phyloP scores from a whole-genome alignment of 2,329 filamentous ascomycete genomes.

The Metarhizium album region DNA sequence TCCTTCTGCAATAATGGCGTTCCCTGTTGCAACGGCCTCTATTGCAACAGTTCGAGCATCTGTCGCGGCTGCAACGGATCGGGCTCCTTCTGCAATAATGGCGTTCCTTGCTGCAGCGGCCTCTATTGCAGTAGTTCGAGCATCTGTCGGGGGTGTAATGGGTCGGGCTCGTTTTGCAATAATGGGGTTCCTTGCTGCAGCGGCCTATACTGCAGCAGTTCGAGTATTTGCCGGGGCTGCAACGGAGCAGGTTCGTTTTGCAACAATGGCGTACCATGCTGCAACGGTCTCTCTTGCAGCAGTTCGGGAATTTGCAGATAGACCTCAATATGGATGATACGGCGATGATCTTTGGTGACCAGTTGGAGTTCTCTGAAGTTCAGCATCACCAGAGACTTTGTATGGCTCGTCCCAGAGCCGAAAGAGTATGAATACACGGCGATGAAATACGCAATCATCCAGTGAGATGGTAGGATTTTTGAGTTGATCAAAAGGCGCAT shows the following conservation, averaged over 20 bases:
- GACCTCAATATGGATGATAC: too few species aligned
- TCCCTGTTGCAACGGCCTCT: constrained; percentile 3
- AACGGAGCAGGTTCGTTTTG: constrained; percentile 5
- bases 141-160: constrained; percentile 4
- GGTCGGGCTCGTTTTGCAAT: constrained; percentile 6
- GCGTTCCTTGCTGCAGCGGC: constrained; percentile 5
- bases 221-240: constrained; percentile 1
- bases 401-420: too few species aligned
- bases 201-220: constrained; percentile 5
- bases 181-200: constrained; percentile 7
- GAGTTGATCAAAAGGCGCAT: too few species aligned
- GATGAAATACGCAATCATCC: too few species aligned
- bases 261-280: constrained; percentile 6
- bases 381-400: too few species aligned
- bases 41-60: constrained; percentile 4
- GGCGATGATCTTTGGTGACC: too few species aligned
- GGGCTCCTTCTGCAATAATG: constrained; percentile 7
- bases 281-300: constrained; percentile 4
- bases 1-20: constrained; percentile 8
- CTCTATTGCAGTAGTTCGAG: constrained; percentile 5
- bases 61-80: constrained; percentile 2
- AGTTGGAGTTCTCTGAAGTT: too few species aligned
- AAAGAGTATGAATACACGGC: too few species aligned
- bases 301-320: neutral
- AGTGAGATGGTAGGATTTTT: too few species aligned